Percentiles rank a stretch among this genome's conserved stretches.
These are phyloP conservation scores for Agaricus subrufescens DNA, from an alignment of 768 basidiomycete genomes.

Conservation along the genomic window DNA sequence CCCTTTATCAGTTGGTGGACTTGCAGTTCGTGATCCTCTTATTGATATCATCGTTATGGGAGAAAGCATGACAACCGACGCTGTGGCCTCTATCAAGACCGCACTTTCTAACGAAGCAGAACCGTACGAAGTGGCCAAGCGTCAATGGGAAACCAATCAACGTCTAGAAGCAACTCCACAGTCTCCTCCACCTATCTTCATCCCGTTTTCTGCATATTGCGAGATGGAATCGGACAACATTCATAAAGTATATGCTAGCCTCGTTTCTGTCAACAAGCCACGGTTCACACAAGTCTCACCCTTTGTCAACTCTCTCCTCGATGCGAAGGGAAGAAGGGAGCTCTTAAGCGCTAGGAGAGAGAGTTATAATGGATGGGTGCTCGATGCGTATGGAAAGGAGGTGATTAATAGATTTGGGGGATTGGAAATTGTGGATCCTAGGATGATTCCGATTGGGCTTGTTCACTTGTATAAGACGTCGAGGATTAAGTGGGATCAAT, in stretches of 20 bases:
- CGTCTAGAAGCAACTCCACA: not conserved
- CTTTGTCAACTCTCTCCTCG: conserved; percentile 1
- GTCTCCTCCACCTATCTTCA: not conserved
- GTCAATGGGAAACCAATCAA: not conserved
- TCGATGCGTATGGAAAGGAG: conserved; percentile 33
- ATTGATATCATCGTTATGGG: conserved; percentile 29
- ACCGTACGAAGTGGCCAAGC: not conserved
- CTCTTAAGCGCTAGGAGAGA: conserved; percentile 7
- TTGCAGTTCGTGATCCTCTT: conserved; percentile 33
- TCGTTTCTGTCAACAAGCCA: not conserved
- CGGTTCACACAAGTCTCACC: not conserved
- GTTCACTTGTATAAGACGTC: conserved; percentile 32
- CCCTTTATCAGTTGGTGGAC: conserved; percentile 29
- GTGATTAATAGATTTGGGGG: conserved; percentile 34
- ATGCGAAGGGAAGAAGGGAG: conserved; percentile 8
- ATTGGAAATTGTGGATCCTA: conserved; percentile 33
- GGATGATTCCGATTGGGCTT: conserved; percentile 37
- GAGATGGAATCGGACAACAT: not conserved
- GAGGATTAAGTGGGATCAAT: conserved; percentile 28
- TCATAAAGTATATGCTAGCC: not conserved
- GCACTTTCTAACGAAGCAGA: conserved; percentile 1
- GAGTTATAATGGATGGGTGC: conserved; percentile 32
- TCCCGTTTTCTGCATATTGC: not conserved
- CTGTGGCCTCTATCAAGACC: conserved; percentile 9
- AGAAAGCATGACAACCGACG: conserved; percentile 11